A percentile compares a stretch with the other conserved stretches of the same genome.
Evolutionary conservation across 345 rosid species (phyloP).

Genomic region (Brassica incana): DNA sequence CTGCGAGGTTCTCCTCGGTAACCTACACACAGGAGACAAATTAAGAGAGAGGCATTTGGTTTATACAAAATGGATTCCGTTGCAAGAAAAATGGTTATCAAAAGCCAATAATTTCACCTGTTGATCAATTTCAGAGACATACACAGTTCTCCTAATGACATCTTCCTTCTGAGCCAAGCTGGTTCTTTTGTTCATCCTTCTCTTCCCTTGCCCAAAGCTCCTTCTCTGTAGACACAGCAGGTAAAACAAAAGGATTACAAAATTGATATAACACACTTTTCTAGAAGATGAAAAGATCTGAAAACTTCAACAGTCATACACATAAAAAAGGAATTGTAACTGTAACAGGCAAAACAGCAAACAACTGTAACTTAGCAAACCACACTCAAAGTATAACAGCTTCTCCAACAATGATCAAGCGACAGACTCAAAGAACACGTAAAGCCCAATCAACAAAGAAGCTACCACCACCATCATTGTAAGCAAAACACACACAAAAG

Average conservation of each 20-base stretch:
- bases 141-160: conserved; percentile 60
- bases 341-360: conserved; percentile 1
- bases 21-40: conserved; percentile 52
- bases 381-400: conserved; percentile 2
- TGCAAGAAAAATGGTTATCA: background rate
- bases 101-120: conserved; percentile 26
- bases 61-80: conserved; percentile 5
- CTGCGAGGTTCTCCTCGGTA: conserved; percentile 95
- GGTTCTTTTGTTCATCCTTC: conserved; percentile 79
- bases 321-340: background rate
- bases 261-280: background rate
- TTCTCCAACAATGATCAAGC: conserved; percentile 12
- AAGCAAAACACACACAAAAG: conserved; percentile 11
- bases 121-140: conserved; percentile 41
- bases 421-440: background rate
- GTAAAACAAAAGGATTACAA: conserved; percentile 14
- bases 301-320: background rate
- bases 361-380: background rate
- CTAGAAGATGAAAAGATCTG: background rate
- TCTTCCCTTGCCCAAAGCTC: conserved; percentile 66
- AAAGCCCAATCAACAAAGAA: conserved; percentile 23
- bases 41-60: conserved; percentile 14
- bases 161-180: conserved; percentile 90
- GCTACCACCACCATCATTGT: conserved; percentile 10
- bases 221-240: conserved; percentile 55